Base-by-base conservation (phyloP, 2,329 filamentous ascomycete species). In the Colletotrichum endophyticum region DNA sequence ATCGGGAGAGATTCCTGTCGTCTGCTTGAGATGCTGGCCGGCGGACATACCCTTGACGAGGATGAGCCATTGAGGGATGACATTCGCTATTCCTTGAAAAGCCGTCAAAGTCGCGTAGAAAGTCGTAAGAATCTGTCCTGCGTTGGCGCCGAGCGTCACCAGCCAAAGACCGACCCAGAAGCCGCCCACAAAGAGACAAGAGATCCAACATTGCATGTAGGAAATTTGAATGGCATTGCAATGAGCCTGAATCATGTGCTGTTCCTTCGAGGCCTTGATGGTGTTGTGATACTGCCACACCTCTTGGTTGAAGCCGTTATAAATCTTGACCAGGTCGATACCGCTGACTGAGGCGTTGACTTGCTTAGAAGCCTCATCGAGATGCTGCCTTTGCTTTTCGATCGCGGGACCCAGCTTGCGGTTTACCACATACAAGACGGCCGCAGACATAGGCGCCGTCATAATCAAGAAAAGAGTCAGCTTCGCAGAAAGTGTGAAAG, bases 141-240 rank as follows among this genome's bases (percentile, higher is more conserved):
- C 86, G 13, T 87, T 88, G 15, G 91, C 85, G 1, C 92, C 92
- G 2, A 89, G 84, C 12, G 88, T 87, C 12, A 97, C 92, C 3
- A 98, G 89, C 2, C 91, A 87, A 32, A 94, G 91, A 0, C 96
- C 96, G 80, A 96, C 98, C 92, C 95, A 98, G 81, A 99, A 98
- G 0, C 96, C 96, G 73, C 96, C 91, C 0, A 98, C 93, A 79
- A 99, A 98, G 82, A 98, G 92, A 3, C 88, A 89, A 5, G 95
- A 90, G 34, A 94, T 92, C 86, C 96, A 92, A 79, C 98, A 91
- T 63, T 94, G 93, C 68, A 95, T 89, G 64, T 94, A 91, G 0
- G 93, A 93, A 81, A 95, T 92, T 81, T 98, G 96, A 5, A 92
- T 82, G 1, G 94, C 92, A 78, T 92, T 94, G 19, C 92, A 89